Percentiles rank a stretch among this genome's conserved stretches.
These are phyloP conservation scores for Trametes cingulata DNA, from an alignment of 768 basidiomycete genomes.

Conservation along the genomic window DNA sequence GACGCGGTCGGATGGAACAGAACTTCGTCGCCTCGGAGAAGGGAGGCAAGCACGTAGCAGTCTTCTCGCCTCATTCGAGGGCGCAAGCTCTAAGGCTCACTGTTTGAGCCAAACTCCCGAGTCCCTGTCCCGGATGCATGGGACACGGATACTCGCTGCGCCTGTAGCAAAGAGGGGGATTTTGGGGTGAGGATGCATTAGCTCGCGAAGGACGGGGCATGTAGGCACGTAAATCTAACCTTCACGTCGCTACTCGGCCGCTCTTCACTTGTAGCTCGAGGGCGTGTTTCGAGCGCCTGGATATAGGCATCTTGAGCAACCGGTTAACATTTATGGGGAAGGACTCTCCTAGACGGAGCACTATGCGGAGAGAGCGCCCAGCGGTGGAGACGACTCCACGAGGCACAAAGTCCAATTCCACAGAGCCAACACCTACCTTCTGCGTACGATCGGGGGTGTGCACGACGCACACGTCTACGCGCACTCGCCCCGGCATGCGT, in stretches of 20 bases:
- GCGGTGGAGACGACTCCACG: constrained; percentile 11
- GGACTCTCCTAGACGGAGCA: background rate
- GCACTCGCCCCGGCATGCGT: constrained; percentile 1
- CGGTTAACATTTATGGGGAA: background rate
- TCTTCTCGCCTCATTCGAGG: background rate
- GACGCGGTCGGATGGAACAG: background rate
- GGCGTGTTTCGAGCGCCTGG: background rate
- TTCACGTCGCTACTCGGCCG: background rate
- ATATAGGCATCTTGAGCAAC: background rate
- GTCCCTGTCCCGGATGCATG: background rate
- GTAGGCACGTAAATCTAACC: constrained; percentile 6
- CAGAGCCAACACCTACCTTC: background rate
- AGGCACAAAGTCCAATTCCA: background rate
- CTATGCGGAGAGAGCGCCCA: background rate
- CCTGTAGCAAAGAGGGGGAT: background rate
- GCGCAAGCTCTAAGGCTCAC: background rate
- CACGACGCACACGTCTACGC: constrained; percentile 1
- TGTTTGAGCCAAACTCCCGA: background rate
- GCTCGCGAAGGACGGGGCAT: background rate
- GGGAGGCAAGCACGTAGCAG: background rate
- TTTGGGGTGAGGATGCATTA: background rate
- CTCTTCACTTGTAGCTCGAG: background rate
- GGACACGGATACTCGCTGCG: background rate
- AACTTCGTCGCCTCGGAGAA: background rate
- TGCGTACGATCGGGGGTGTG: constrained; percentile 9